These are phyloP conservation scores for Penicillium daleae DNA, from an alignment of 495 filamentous ascomycete genomes.

Conservation along the genomic window DNA sequence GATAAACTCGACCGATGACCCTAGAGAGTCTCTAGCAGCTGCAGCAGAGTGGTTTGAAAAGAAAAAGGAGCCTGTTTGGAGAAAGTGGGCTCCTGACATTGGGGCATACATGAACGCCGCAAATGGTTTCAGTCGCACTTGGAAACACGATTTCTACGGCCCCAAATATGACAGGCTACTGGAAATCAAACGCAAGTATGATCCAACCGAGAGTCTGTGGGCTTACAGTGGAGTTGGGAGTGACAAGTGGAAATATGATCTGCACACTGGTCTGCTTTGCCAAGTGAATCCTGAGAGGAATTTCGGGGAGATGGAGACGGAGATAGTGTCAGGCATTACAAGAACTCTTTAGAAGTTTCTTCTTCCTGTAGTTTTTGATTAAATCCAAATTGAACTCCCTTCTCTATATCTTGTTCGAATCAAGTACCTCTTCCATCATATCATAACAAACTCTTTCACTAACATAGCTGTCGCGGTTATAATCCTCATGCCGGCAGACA, in stretches of 20 bases:
- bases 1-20: conserved; percentile 13
- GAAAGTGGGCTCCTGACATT: conserved; percentile 26
- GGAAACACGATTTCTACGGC: conserved; percentile 63
- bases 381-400: background rate
- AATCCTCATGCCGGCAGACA: background rate
- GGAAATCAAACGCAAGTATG: conserved; percentile 53
- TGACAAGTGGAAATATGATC: conserved; percentile 29
- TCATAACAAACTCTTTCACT: conserved; percentile 1
- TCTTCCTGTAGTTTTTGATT: background rate
- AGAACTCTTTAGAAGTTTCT: background rate
- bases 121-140: conserved; percentile 60
- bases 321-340: background rate
- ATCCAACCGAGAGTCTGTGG: conserved; percentile 54
- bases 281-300: background rate
- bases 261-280: conserved; percentile 27
- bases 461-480: background rate
- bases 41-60: conserved; percentile 16
- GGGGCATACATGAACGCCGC: conserved; percentile 37
- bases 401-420: background rate
- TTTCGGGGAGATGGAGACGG: background rate
- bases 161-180: conserved; percentile 50
- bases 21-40: background rate
- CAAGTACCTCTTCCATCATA: background rate
- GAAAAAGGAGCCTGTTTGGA: conserved; percentile 27
- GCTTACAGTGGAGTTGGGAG: conserved; percentile 27